A percentile compares a stretch with the other conserved stretches of the same genome.
Conservation (phyloP, 345 rosid species). For the Eucalyptus regnans region DNA sequence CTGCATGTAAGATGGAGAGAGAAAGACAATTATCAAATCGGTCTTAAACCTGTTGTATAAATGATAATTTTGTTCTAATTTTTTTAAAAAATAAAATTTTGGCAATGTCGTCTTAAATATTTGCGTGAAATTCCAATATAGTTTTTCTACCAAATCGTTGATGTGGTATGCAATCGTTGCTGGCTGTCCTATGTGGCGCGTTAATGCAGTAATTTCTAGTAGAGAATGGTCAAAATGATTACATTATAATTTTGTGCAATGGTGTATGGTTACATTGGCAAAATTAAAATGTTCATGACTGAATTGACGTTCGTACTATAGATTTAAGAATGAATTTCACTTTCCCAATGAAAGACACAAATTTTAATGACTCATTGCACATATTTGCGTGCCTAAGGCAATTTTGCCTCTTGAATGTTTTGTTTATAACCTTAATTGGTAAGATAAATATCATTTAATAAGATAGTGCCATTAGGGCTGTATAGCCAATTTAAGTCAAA, state of each 20-base stretch:
- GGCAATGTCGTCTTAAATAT: accelerated
- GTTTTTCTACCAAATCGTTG: neutral
- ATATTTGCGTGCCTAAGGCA: accelerated
- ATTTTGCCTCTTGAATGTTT: neutral
- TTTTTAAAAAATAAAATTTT: no score
- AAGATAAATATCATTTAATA: neutral
- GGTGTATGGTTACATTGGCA: accelerated
- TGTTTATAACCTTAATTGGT: neutral
- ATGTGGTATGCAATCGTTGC: accelerated
- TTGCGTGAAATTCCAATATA: accelerated
- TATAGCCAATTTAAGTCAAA: neutral
- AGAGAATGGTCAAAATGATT: neutral
- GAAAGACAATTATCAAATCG: neutral
- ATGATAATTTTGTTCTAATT: neutral
- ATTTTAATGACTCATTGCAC: neutral
- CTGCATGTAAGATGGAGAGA: neutral
- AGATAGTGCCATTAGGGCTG: neutral
- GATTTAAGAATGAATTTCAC: neutral
- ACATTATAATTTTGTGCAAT: neutral
- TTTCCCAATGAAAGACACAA: neutral
- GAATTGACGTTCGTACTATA: accelerated
- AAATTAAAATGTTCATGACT: accelerated
- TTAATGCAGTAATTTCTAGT: neutral
- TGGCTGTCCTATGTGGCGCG: neutral
- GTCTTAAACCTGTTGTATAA: accelerated